Percentiles rank a stretch among this genome's conserved stretches.
phyloP scores from a whole-genome alignment of 768 basidiomycete species.

The Mycena kentingensis region DNA sequence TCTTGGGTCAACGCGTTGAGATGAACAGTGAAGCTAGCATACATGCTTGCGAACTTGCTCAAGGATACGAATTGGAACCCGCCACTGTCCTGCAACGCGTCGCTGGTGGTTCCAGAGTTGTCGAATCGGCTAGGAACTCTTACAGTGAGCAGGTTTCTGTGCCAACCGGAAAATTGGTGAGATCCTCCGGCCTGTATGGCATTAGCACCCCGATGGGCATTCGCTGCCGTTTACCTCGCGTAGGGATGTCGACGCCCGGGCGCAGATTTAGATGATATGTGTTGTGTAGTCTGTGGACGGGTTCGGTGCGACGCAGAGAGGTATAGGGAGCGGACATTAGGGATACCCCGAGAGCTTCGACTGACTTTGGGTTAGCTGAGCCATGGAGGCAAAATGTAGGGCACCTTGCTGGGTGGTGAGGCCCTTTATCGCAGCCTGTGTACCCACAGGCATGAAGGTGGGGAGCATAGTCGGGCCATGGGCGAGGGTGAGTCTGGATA shows the following conservation, averaged over 20 bases:
- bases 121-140: slow-evolving; percentile 26
- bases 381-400: too few species aligned
- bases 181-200: slow-evolving; percentile 79
- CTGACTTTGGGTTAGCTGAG: too few species aligned
- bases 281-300: slow-evolving; percentile 59
- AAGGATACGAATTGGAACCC: slow-evolving; percentile 88
- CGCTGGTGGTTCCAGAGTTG: slow-evolving; percentile 4
- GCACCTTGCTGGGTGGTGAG: slow-evolving; percentile 84
- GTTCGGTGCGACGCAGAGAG: background rate
- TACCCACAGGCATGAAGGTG: slow-evolving; percentile 93
- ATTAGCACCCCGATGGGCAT: slow-evolving; percentile 66
- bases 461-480: slow-evolving; percentile 84
- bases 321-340: slow-evolving; percentile 44
- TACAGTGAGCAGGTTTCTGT: slow-evolving; percentile 80
- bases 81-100: slow-evolving; percentile 68
- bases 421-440: slow-evolving; percentile 90
- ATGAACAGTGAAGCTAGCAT: background rate
- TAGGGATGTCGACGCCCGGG: slow-evolving; percentile 73
- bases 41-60: slow-evolving; percentile 78
- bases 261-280: slow-evolving; percentile 89
- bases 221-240: too few species aligned
- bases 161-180: slow-evolving; percentile 91
- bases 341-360: slow-evolving; percentile 78
- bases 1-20: background rate
- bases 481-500: slow-evolving; percentile 80